These are phyloP conservation scores for Coemansia sp. DNA, from an alignment of 192 early-diverging fungal species.

Conservation along the genomic window DNA sequence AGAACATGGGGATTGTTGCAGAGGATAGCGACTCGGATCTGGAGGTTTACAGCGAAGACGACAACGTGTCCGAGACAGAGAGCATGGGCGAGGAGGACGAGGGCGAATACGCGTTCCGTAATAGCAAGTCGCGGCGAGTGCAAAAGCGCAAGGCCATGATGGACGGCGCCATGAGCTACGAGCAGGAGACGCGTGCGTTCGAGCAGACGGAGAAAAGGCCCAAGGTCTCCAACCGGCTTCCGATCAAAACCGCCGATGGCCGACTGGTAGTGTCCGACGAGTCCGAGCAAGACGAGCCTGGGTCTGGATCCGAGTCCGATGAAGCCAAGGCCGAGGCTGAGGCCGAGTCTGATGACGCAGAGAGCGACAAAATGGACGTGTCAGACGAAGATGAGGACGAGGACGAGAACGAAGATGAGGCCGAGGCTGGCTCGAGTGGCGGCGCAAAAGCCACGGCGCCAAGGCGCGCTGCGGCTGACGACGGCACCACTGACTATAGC, in stretches of 20 bases:
- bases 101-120: conserved; percentile 21
- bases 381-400: conserved; percentile 35
- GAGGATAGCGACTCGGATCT: conserved; percentile 32
- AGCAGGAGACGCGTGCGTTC: conserved; percentile 36
- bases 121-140: conserved; percentile 44
- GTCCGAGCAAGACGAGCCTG: conserved; percentile 38
- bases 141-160: conserved; percentile 50
- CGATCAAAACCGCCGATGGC: conserved; percentile 60
- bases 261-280: conserved; percentile 47
- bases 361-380: conserved; percentile 9
- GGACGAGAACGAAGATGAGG: background rate
- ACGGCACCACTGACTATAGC: conserved; percentile 2
- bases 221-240: conserved; percentile 55
- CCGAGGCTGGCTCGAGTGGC: background rate
- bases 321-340: conserved; percentile 46
- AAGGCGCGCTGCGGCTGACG: background rate
- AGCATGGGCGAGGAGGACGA: conserved; percentile 12
- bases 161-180: conserved; percentile 47
- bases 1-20: conserved; percentile 5
- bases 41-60: conserved; percentile 29
- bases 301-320: no score
- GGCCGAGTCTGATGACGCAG: conserved; percentile 29
- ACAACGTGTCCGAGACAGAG: conserved; percentile 18
- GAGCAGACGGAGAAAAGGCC: conserved; percentile 38
- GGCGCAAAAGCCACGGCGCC: background rate